These are phyloP conservation scores for Leccinum barrowsii DNA, from an alignment of 768 basidiomycete species.

Conservation along the genomic window DNA sequence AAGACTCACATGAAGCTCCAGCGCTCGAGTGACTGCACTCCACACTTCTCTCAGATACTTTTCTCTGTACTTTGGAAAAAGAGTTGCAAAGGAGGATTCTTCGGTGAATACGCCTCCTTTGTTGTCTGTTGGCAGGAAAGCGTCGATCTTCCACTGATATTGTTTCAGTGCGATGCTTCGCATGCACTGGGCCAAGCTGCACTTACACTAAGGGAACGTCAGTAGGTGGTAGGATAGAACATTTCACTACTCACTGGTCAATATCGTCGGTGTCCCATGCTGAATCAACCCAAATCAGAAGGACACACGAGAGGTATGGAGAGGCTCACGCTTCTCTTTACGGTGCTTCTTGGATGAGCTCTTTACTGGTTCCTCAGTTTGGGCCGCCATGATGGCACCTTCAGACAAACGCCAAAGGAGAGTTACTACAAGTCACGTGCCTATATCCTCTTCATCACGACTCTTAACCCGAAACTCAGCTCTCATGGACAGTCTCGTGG, in stretches of 20 bases:
- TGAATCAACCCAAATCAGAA: constrained; percentile 34
- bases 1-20: constrained; percentile 69
- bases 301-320: neutral
- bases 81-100: constrained; percentile 96
- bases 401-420: neutral
- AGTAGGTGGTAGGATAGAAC: constrained; percentile 1
- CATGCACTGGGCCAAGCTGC: neutral
- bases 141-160: constrained; percentile 81
- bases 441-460: neutral
- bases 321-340: constrained; percentile 87
- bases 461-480: constrained; percentile 1
- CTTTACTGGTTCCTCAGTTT: constrained; percentile 37
- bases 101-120: constrained; percentile 83
- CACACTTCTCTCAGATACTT: constrained; percentile 94
- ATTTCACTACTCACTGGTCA: constrained; percentile 76
- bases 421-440: constrained; percentile 17
- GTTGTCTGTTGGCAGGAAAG: constrained; percentile 73
- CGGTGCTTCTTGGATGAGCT: constrained; percentile 88
- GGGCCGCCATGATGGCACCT: constrained; percentile 27
- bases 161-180: constrained; percentile 11
- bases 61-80: constrained; percentile 98
- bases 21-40: constrained; percentile 81
- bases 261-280: constrained; percentile 99
- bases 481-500: constrained; percentile 49
- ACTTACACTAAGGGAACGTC: constrained; percentile 41